These are phyloP conservation scores for Escallonia rubra DNA, from an alignment of 129 eudicot genomes.

Conservation along the genomic window DNA sequence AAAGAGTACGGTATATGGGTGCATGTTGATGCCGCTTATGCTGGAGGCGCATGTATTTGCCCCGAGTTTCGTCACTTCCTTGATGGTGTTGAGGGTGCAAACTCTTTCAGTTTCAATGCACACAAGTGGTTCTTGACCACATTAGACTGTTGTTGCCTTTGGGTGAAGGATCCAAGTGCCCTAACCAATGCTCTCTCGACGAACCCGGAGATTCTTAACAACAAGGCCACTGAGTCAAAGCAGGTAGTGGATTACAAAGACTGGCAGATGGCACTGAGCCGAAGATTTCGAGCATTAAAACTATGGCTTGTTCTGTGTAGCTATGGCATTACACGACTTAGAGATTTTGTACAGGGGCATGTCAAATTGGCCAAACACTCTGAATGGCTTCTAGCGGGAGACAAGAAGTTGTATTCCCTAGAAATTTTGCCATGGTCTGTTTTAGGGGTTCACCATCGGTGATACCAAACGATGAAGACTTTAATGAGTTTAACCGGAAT, in stretches of 20 bases:
- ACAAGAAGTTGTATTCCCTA: neutral
- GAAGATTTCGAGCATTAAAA: no score
- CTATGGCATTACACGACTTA: slow-evolving; percentile 16
- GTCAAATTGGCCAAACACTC: slow-evolving; percentile 19
- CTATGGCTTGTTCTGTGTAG: slow-evolving; percentile 1
- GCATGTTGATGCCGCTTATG: slow-evolving; percentile 39
- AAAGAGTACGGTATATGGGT: slow-evolving; percentile 26
- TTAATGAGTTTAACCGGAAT: no score
- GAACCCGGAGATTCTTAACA: slow-evolving; percentile 18
- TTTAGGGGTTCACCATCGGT: no score
- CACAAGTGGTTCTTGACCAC: slow-evolving; percentile 35
- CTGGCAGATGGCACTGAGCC: slow-evolving; percentile 24
- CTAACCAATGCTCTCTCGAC: slow-evolving; percentile 19
- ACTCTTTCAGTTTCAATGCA: slow-evolving; percentile 27
- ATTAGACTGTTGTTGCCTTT: slow-evolving; percentile 30
- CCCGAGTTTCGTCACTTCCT: slow-evolving; percentile 24
- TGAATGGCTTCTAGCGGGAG: neutral
- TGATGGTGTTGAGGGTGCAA: slow-evolving; percentile 29
- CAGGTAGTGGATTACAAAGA: slow-evolving; percentile 32
- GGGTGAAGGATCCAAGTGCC: slow-evolving; percentile 18
- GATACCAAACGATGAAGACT: no score
- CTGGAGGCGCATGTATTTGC: slow-evolving; percentile 26
- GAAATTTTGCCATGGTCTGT: no score
- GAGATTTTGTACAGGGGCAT: slow-evolving; percentile 10
- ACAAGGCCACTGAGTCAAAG: neutral